These are phyloP conservation scores for Drosera capensis DNA, from an alignment of 148 eudicot genomes.

Conservation along the genomic window DNA sequence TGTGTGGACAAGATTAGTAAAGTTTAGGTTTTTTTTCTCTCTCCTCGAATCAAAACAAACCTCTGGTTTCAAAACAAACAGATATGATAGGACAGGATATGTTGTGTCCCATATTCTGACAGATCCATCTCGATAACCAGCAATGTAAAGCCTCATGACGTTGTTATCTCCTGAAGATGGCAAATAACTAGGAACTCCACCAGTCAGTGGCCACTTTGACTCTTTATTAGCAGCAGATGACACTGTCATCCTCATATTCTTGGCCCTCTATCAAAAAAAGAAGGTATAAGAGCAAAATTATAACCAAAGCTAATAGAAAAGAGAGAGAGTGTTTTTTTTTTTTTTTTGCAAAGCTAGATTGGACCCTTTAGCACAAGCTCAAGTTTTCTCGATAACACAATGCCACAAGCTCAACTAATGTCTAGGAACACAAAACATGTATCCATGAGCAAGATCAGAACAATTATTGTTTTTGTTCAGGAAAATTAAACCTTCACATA, in stretches of 20 bases:
- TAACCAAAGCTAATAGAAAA: slow-evolving; percentile 5
- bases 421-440: too few species aligned
- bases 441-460: too few species aligned
- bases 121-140: slow-evolving; percentile 91
- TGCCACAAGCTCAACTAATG: too few species aligned
- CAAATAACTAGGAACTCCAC: slow-evolving; percentile 60
- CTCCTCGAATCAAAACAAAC: slow-evolving; percentile 30
- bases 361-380: too few species aligned
- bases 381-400: too few species aligned
- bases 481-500: too few species aligned
- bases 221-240: slow-evolving; percentile 11
- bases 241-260: slow-evolving; percentile 22
- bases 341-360: too few species aligned
- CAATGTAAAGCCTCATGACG: slow-evolving; percentile 58
- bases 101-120: slow-evolving; percentile 80
- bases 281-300: not conserved
- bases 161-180: slow-evolving; percentile 27
- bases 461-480: too few species aligned
- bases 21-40: too few species aligned
- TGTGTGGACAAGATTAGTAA: too few species aligned
- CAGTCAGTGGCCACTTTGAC: slow-evolving; percentile 68
- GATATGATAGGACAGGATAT: slow-evolving; percentile 51
- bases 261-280: slow-evolving; percentile 27
- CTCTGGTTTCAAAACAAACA: slow-evolving; percentile 40
- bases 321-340: too few species aligned